Conservation (phyloP, 2,329 filamentous ascomycete genomes). For the Ustulina deusta region DNA sequence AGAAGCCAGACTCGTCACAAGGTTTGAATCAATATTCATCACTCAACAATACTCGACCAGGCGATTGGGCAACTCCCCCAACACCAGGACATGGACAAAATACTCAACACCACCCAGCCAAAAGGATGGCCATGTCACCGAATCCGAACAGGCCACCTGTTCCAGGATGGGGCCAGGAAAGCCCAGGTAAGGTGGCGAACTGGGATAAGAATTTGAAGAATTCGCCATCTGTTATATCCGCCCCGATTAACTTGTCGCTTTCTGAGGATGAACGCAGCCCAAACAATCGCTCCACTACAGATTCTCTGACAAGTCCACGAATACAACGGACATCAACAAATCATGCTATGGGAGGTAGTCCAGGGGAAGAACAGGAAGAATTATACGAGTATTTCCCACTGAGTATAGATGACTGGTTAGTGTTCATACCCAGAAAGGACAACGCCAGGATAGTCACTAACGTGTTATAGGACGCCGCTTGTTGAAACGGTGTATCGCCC, state of each 20-base stretch:
- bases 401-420: conserved; percentile 85
- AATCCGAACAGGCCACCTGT: conserved; percentile 65
- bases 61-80: conserved; percentile 61
- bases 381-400: conserved; percentile 96
- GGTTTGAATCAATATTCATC: conserved; percentile 47
- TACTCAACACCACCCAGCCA: conserved; percentile 60
- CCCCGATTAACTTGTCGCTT: conserved; percentile 65
- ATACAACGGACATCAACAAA: conserved; percentile 50
- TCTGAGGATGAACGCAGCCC: conserved; percentile 71
- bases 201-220: conserved; percentile 45
- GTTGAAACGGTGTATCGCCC: conserved; percentile 61
- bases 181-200: conserved; percentile 42
- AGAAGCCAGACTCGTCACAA: conserved; percentile 48
- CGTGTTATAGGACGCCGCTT: conserved; percentile 42
- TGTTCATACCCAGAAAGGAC: conserved; percentile 12
- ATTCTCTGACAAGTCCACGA: conserved; percentile 62
- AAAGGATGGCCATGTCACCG: conserved; percentile 66
- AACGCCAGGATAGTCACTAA: conserved; percentile 1
- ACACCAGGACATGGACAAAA: conserved; percentile 38
- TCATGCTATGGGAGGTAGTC: conserved; percentile 65
- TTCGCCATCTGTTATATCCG: conserved; percentile 44
- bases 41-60: conserved; percentile 49
- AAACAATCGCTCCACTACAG: conserved; percentile 62
- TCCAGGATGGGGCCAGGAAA: conserved; percentile 60
- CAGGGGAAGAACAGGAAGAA: conserved; percentile 82